These are phyloP conservation scores for Candida silvicultrix DNA, from an alignment of 805 yeast species.

Conservation along the genomic window DNA sequence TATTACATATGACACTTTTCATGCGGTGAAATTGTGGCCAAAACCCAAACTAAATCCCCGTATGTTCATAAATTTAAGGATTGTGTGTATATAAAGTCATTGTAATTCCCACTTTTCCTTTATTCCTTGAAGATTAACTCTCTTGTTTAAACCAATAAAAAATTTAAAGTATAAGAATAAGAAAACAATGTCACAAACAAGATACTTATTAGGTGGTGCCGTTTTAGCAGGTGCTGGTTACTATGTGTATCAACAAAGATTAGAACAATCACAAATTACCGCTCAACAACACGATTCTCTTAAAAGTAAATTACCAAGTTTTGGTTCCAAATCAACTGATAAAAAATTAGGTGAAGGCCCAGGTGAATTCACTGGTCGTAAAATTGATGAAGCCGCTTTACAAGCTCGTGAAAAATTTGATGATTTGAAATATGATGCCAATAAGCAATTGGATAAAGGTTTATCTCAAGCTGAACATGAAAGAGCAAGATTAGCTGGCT, in stretches of 20 bases:
- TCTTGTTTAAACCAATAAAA: too few relatives aligned
- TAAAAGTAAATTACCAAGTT: conserved; percentile 3
- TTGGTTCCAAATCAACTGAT: conserved; percentile 1
- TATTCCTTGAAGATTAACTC: too few relatives aligned
- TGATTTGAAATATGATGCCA: conserved; percentile 14
- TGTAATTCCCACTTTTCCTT: neutral
- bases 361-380: conserved; percentile 17
- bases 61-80: neutral
- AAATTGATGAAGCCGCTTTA: conserved; percentile 18
- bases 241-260: conserved; percentile 19
- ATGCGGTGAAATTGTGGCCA: too few relatives aligned
- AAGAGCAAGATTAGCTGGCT: conserved; percentile 9
- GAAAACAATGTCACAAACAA: conserved; percentile 1
- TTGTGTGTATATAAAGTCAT: neutral
- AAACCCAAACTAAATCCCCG: neutral
- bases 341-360: conserved; percentile 8
- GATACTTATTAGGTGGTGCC: conserved; percentile 17
- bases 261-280: conserved; percentile 10
- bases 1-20: neutral
- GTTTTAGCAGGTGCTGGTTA: conserved; percentile 21
- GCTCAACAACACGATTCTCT: neutral
- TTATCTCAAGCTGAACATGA: conserved; percentile 10
- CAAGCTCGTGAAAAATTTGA: conserved; percentile 10
- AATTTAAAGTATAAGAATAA: too few relatives aligned
- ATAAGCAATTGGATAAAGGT: conserved; percentile 12